A percentile compares a stretch with the other conserved stretches of the same genome.
These are phyloP conservation scores for Begonia loranthoides DNA, from an alignment of 306 rosid genomes.

Conservation along the genomic window DNA sequence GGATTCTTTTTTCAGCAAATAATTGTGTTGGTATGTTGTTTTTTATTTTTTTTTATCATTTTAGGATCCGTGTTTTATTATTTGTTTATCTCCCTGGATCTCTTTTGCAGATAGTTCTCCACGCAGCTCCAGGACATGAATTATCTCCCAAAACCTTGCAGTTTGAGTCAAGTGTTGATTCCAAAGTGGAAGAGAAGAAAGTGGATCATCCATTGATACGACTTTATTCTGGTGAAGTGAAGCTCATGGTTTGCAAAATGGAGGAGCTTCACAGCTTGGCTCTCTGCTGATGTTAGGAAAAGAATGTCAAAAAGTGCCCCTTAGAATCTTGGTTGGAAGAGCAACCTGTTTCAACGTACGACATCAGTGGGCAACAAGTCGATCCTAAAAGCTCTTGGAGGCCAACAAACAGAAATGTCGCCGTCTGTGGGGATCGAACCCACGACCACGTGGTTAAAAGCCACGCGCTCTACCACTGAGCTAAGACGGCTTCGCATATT, in stretches of 20 bases:
- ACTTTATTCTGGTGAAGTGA: slow-evolving; percentile 51
- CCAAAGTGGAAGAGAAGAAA: slow-evolving; percentile 24
- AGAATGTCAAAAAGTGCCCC: slow-evolving; percentile 61
- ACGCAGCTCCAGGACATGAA: slow-evolving; percentile 98
- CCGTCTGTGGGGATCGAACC: slow-evolving; percentile 15
- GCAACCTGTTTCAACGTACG: slow-evolving; percentile 45
- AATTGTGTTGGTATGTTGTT: no score
- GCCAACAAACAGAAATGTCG: no score
- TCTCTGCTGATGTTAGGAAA: slow-evolving; percentile 43
- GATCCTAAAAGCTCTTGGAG: no score
- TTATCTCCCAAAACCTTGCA: slow-evolving; percentile 93
- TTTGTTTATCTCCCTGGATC: slow-evolving; percentile 98
- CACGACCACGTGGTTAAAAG: slow-evolving; percentile 13
- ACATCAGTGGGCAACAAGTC: no score
- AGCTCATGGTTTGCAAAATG: slow-evolving; percentile 26
- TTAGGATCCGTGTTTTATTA: no score
- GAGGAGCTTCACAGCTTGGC: slow-evolving; percentile 36
- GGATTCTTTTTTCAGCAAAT: no score
- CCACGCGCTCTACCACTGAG: slow-evolving; percentile 16
- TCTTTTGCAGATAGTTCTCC: slow-evolving; percentile 83
- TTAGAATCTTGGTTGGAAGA: slow-evolving; percentile 89
- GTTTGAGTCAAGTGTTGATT: slow-evolving; percentile 27
- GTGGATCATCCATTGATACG: slow-evolving; percentile 53
- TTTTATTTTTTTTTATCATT: no score
- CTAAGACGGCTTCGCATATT: slow-evolving; percentile 7